Evolutionary conservation across 2,329 filamentous ascomycete genomes (phyloP).

Genomic region (Neonectria ditissima): DNA sequence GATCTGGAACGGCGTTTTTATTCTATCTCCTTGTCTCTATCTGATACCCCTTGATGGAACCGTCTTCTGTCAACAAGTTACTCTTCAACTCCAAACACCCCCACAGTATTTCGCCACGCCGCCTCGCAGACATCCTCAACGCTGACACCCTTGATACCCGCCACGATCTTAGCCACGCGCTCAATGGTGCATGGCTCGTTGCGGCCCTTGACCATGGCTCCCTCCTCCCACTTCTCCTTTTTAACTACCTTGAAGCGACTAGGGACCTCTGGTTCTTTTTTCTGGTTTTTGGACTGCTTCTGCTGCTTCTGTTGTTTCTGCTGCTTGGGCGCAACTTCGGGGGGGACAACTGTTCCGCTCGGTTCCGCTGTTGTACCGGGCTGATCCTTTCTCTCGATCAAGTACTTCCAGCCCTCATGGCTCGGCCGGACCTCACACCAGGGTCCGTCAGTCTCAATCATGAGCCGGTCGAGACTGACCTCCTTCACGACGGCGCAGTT

Average conservation of each 20-base stretch:
- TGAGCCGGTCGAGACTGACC: conserved; percentile 82
- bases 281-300: conserved; percentile 62
- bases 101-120: conserved; percentile 84
- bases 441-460: conserved; percentile 97
- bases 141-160: conserved; percentile 82
- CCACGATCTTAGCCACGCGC: conserved; percentile 88
- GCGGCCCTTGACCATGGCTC: conserved; percentile 90
- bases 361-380: conserved; percentile 35
- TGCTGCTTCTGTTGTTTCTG: conserved; percentile 62
- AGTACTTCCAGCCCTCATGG: conserved; percentile 84
- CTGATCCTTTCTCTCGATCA: conserved; percentile 57
- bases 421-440: conserved; percentile 96
- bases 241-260: conserved; percentile 86
- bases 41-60: conserved; percentile 46
- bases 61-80: conserved; percentile 30
- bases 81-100: conserved; percentile 78
- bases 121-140: conserved; percentile 88
- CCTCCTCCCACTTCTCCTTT: conserved; percentile 93
- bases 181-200: conserved; percentile 93
- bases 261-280: conserved; percentile 74
- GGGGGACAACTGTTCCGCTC: conserved; percentile 37
- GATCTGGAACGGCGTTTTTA: conserved; percentile 35
- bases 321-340: conserved; percentile 41
- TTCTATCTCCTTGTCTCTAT: conserved; percentile 44
- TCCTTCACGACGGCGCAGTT: conserved; percentile 87